Evolutionary conservation across 75 land plant species (phyloP).

Genomic region (Selaginella tamariscina): DNA sequence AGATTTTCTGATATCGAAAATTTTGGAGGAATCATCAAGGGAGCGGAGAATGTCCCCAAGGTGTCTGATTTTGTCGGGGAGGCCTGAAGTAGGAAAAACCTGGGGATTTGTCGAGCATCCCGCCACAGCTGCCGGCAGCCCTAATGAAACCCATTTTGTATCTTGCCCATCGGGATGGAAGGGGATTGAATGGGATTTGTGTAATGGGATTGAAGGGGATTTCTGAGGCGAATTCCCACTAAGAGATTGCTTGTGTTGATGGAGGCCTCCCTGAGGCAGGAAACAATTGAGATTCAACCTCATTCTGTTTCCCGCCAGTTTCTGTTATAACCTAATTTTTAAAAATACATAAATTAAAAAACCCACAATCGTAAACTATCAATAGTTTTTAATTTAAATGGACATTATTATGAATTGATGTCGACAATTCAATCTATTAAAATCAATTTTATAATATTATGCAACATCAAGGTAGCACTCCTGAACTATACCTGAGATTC

Average conservation of each 20-base stretch:
- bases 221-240: neutral
- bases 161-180: neutral
- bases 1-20: too few species aligned
- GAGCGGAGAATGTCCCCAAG: neutral
- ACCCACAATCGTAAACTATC: too few species aligned
- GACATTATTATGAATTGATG: too few species aligned
- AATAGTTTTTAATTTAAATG: too few species aligned
- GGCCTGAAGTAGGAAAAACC: neutral
- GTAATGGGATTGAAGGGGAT: neutral
- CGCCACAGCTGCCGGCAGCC: neutral
- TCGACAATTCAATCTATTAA: too few species aligned
- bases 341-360: too few species aligned
- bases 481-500: too few species aligned
- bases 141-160: neutral
- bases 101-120: neutral
- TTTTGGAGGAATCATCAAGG: too few species aligned
- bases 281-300: neutral
- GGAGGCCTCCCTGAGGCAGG: neutral
- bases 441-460: too few species aligned
- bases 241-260: neutral
- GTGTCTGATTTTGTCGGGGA: neutral
- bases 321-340: too few species aligned
- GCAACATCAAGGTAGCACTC: too few species aligned
- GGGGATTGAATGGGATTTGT: neutral
- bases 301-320: neutral